Conservation (phyloP, 371 early-diverging fungal species). For the Mucor velutinosus region DNA sequence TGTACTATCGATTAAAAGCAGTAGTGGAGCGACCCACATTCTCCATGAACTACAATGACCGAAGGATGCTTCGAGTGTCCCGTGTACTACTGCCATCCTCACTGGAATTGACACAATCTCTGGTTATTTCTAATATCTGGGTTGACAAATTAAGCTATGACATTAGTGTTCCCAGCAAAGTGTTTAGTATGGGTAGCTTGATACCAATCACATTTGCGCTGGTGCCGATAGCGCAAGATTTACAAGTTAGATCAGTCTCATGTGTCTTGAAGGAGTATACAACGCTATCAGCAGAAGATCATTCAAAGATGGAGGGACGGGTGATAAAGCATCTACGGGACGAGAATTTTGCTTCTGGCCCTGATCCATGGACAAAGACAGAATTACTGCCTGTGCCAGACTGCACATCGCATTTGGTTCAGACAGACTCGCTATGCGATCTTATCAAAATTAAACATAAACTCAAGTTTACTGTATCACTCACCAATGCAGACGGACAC, state of each 20-base stretch:
- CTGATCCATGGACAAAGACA: conserved; percentile 32
- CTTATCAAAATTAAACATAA: conserved; percentile 48
- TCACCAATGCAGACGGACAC: conserved; percentile 52
- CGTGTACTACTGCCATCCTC: conserved; percentile 40
- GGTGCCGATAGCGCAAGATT: conserved; percentile 35
- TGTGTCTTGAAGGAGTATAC: conserved; percentile 46
- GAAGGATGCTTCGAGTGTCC: conserved; percentile 27
- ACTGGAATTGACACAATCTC: conserved; percentile 41
- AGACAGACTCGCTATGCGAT: conserved; percentile 36
- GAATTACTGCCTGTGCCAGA: conserved; percentile 33
- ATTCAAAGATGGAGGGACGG: conserved; percentile 37
- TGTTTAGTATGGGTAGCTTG: conserved; percentile 30
- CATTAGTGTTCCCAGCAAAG: conserved; percentile 47
- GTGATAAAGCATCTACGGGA: conserved; percentile 35
- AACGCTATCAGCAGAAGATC: conserved; percentile 31
- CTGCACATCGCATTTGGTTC: conserved; percentile 24
- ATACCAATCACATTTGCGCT: conserved; percentile 50
- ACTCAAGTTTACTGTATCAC: conserved; percentile 43
- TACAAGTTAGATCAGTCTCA: conserved; percentile 34
- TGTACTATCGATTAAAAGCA: conserved; percentile 45
- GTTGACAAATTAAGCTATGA: conserved; percentile 48
- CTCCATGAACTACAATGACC: conserved; percentile 38
- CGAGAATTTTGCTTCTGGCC: conserved; percentile 25
- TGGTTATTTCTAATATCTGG: conserved; percentile 48
- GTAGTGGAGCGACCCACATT: conserved; percentile 51